A percentile compares a stretch with the other conserved stretches of the same genome.
phyloP scores from a whole-genome alignment of 1,284 basidiomycete genomes.

The Sparassis latifolia region DNA sequence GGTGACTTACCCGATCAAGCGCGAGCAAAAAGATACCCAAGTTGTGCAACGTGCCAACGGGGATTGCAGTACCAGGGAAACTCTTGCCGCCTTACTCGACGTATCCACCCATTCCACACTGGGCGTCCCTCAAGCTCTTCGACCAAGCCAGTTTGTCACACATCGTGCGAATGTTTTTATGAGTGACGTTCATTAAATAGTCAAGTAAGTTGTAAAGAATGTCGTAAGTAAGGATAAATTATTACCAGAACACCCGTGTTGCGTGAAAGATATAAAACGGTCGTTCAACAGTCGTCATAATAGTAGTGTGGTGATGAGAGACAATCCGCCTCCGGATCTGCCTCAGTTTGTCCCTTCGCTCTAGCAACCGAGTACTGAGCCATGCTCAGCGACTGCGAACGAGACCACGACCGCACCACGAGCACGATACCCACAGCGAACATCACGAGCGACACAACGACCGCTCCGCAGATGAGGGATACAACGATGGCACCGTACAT shows the following conservation, averaged over 20 bases:
- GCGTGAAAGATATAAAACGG: not conserved
- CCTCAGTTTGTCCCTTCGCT: slow-evolving; percentile 4
- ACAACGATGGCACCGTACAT: slow-evolving; percentile 6
- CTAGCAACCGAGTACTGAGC: slow-evolving; percentile 5
- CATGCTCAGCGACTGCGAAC: not conserved
- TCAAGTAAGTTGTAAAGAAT: not conserved
- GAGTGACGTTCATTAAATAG: not conserved
- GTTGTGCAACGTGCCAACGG: too few species aligned
- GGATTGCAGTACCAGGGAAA: too few species aligned
- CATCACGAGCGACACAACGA: slow-evolving; percentile 3
- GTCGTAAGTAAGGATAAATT: slow-evolving; percentile 1
- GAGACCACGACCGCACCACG: slow-evolving; percentile 3
- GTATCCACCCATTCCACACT: too few species aligned
- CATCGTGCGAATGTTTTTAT: too few species aligned
- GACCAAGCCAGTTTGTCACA: too few species aligned
- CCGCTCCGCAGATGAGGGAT: slow-evolving; percentile 4
- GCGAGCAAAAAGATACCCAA: too few species aligned
- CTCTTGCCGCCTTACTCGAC: too few species aligned
- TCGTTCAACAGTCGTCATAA: slow-evolving; percentile 7
- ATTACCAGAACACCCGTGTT: slow-evolving; percentile 5
- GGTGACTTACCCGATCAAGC: too few species aligned
- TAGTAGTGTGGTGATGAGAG: not conserved
- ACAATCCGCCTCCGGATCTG: slow-evolving; percentile 5
- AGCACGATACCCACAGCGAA: slow-evolving; percentile 5
- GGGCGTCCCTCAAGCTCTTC: too few species aligned